Evolutionary conservation across 78 protist genomes (phyloP).

Genomic region (Creolimax fragrantissima): DNA sequence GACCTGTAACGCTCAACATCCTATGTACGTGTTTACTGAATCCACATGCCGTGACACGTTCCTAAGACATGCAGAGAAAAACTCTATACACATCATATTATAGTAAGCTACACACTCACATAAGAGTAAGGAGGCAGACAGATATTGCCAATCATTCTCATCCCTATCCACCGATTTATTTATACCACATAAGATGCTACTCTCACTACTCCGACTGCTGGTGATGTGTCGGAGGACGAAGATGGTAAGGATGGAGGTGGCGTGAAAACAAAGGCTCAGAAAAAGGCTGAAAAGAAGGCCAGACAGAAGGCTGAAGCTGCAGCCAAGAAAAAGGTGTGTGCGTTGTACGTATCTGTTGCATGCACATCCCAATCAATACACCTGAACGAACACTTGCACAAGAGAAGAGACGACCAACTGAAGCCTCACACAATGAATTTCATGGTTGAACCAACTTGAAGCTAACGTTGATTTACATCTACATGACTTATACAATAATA

Average conservation of each 20-base stretch:
- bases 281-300: conserved; percentile 1
- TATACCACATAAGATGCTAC: no score
- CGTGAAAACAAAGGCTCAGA: conserved; percentile 10
- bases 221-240: neutral
- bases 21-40: no score
- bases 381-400: no score
- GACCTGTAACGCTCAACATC: neutral
- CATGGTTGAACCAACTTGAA: no score
- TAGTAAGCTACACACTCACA: neutral
- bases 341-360: neutral
- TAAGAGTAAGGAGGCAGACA: neutral
- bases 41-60: no score
- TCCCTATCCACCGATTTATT: neutral
- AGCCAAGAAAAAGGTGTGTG: neutral
- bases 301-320: neutral
- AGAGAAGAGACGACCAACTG: no score
- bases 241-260: neutral
- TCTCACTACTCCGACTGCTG: no score
- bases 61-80: no score
- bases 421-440: no score
- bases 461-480: no score
- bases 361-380: neutral
- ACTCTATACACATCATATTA: neutral
- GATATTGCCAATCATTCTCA: neutral
- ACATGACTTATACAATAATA: no score